Base-by-base conservation (phyloP, 164 flowering plant genomes). In the Houttuynia cordata region DNA sequence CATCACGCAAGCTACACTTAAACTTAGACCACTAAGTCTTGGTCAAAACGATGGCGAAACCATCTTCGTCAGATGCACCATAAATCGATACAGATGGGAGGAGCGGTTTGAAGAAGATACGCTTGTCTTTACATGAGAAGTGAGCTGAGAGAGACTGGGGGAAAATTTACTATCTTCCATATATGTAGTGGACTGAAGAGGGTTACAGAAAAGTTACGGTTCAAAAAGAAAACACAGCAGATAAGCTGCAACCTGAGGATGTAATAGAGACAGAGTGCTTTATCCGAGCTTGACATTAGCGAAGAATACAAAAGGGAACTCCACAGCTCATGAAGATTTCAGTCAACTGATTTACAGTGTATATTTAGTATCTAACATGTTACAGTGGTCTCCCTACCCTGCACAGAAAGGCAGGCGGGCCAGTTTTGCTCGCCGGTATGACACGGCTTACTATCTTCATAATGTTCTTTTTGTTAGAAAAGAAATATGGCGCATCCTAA, bases 351-450 rank as follows among this genome's bases (percentile, higher is more conserved):
- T 79, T 54, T 81, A 77, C 77, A 74, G 51, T 58, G 51, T 52
- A 20, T 71, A 63, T 51, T 61, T 79, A 76, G 78, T n/a, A n/a
- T n/a, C 49, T 83, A n/a, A 85, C 91, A 85, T 61, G 76, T 83
- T 83, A 79, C 80, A 70, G 53, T 60, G 62, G 60, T 21, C 17
- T 50, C 37, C 51, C 1, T n/a, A 20, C 45, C 37, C 37, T 30
- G 37, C 37, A 30, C 37, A 2, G 23, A 50, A 42, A 17, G 40
- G 15, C 68, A 50, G 56, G 62, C 37, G 20, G 67, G 64, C 58
- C 25, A 74, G 81, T 71, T 80, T 64, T 60, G 79, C 78, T 76
- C 19, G 54, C 64, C 20, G 21, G 58, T 59, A 62, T 59, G 18
- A 20, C n/a, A 30, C 55, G 19, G 7, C 20, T n/a, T 47, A 60